Conservation (phyloP, 2,329 filamentous ascomycete species). For the Nigrospora oryzae region DNA sequence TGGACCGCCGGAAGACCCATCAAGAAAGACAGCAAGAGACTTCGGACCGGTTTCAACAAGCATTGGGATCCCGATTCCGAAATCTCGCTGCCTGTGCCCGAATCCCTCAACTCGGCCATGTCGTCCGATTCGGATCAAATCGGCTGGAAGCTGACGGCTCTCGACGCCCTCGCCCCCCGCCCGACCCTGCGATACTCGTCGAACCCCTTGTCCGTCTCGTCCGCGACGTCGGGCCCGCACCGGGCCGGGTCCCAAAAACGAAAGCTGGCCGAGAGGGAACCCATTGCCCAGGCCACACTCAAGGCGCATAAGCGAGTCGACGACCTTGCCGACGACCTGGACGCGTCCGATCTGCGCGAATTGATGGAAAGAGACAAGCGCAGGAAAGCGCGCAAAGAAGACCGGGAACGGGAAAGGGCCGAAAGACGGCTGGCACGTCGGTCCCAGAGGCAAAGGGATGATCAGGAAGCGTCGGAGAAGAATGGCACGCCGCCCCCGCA, state of each 20-base stretch:
- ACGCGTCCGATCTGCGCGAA: slow-evolving; percentile 75
- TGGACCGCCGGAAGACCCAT: slow-evolving; percentile 51
- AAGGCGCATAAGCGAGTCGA: slow-evolving; percentile 56
- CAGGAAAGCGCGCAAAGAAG: slow-evolving; percentile 65
- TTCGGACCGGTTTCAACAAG: slow-evolving; percentile 43
- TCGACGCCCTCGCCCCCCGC: slow-evolving; percentile 76
- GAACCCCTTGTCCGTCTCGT: slow-evolving; percentile 48
- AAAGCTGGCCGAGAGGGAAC: slow-evolving; percentile 38
- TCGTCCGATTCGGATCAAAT: slow-evolving; percentile 67
- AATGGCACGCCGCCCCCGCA: slow-evolving; percentile 41
- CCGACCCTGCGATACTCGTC: slow-evolving; percentile 73
- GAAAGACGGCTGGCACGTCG: slow-evolving; percentile 56
- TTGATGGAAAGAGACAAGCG: slow-evolving; percentile 85
- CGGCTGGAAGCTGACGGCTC: slow-evolving; percentile 70
- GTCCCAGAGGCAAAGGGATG: slow-evolving; percentile 57
- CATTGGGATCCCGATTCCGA: slow-evolving; percentile 60
- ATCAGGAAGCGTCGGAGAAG: slow-evolving; percentile 45
- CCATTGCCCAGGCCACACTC: slow-evolving; percentile 53
- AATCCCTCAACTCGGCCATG: slow-evolving; percentile 68
- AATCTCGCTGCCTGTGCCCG: slow-evolving; percentile 64
- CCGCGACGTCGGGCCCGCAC: slow-evolving; percentile 33
- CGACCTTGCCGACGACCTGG: slow-evolving; percentile 75
- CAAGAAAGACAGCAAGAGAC: slow-evolving; percentile 58
- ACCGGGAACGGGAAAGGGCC: slow-evolving; percentile 57
- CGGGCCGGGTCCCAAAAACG: slow-evolving; percentile 42